These are phyloP conservation scores for Agrocybe pediades DNA, from an alignment of 768 basidiomycete genomes.

Conservation along the genomic window DNA sequence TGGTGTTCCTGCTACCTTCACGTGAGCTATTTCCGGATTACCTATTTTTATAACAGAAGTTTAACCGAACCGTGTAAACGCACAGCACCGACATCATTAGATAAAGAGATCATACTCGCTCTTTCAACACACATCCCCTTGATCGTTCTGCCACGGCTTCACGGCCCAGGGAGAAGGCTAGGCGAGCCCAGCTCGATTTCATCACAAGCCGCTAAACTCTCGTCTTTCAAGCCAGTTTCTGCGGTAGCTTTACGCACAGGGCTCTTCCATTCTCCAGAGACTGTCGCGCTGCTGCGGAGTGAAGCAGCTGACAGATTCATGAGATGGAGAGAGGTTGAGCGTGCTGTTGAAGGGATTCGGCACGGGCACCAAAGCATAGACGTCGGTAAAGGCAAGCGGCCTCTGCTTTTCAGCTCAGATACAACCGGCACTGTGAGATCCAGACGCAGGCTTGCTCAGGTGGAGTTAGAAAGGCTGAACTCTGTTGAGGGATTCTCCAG, in stretches of 20 bases:
- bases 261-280: conserved; percentile 67
- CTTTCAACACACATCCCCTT: conserved; percentile 59
- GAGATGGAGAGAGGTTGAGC: conserved; percentile 72
- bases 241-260: conserved; percentile 54
- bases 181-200: conserved; percentile 2
- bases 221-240: conserved; percentile 58
- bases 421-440: neutral
- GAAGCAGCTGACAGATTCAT: conserved; percentile 74
- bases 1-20: conserved; percentile 53
- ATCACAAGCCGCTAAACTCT: conserved; percentile 34
- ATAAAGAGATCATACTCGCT: conserved; percentile 48
- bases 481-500: neutral
- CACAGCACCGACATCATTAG: conserved; percentile 36
- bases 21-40: conserved; percentile 40
- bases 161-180: conserved; percentile 28
- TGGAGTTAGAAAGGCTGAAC: conserved; percentile 17
- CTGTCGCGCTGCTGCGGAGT: conserved; percentile 51
- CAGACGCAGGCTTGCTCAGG: conserved; percentile 2
- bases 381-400: neutral
- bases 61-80: conserved; percentile 10
- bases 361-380: neutral
- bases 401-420: neutral
- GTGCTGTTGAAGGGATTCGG: conserved; percentile 46
- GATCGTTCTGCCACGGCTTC: conserved; percentile 49
- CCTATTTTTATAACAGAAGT: neutral